These are phyloP conservation scores for Hypomontagnella submonticulosa DNA, from an alignment of 495 filamentous ascomycete genomes.

Conservation along the genomic window DNA sequence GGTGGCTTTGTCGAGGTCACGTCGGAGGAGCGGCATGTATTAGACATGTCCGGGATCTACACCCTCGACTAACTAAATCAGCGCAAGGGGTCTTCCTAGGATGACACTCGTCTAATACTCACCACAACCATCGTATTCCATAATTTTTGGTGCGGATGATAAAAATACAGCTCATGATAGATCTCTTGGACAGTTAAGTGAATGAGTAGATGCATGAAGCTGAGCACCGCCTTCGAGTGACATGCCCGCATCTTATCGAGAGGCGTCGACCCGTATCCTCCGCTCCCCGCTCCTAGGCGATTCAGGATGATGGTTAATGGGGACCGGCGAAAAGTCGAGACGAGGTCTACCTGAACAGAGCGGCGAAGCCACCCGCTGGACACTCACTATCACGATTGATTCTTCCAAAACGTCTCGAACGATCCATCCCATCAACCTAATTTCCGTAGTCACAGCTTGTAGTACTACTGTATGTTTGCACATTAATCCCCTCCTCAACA, in stretches of 20 bases:
- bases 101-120: constrained; percentile 42
- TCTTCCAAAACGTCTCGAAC: not conserved
- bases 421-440: not conserved
- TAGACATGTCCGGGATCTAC: constrained; percentile 45
- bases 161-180: constrained; percentile 11
- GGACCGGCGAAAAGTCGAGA: constrained; percentile 13
- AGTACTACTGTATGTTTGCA: not conserved
- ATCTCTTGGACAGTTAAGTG: not conserved
- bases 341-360: constrained; percentile 3
- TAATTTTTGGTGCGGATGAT: constrained; percentile 7
- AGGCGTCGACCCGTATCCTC: constrained; percentile 39
- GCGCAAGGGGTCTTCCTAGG: constrained; percentile 38
- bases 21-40: constrained; percentile 43
- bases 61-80: constrained; percentile 44
- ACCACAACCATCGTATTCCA: constrained; percentile 18
- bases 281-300: constrained; percentile 39
- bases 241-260: constrained; percentile 35
- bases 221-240: constrained; percentile 36
- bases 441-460: not conserved
- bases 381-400: constrained; percentile 3
- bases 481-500: constrained; percentile 3
- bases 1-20: constrained; percentile 44
- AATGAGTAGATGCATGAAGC: constrained; percentile 24
- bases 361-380: not conserved
- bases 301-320: constrained; percentile 32